phyloP scores from a whole-genome alignment of 2,329 filamentous ascomycete species.

The Fusarium newnesense region DNA sequence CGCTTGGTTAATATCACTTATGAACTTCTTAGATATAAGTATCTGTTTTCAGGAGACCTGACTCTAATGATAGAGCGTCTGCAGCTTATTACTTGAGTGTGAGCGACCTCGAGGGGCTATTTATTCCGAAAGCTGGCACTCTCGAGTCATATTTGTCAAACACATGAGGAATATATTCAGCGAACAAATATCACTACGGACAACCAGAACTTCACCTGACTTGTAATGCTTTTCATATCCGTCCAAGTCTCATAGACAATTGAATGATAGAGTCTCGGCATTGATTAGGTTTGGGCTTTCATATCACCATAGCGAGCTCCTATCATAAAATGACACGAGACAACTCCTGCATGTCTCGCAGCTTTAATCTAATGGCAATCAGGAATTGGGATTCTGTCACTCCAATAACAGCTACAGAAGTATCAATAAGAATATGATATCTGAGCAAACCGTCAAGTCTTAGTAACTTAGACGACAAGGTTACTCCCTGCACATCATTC shows the following conservation, averaged over 20 bases:
- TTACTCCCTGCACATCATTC: background rate
- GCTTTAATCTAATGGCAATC: background rate
- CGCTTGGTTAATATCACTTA: background rate
- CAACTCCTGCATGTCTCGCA: background rate
- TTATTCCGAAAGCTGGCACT: background rate
- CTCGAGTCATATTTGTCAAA: background rate
- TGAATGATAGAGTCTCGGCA: background rate
- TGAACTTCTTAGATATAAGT: background rate
- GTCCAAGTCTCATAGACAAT: background rate
- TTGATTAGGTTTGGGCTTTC: background rate
- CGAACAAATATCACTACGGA: background rate
- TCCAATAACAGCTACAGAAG: background rate
- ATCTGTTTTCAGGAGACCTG: background rate
- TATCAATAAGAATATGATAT: background rate
- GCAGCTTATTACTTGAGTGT: background rate
- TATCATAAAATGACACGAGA: too few species aligned
- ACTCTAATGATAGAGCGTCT: background rate
- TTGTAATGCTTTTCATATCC: background rate
- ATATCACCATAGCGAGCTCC: background rate
- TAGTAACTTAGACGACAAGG: background rate
- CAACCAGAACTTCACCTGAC: background rate
- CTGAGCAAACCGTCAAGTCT: background rate
- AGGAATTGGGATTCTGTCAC: too few species aligned
- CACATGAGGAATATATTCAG: background rate
- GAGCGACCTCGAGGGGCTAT: background rate